These are phyloP conservation scores for Sarcodon aspratus DNA, from an alignment of 768 basidiomycete species.

Conservation along the genomic window DNA sequence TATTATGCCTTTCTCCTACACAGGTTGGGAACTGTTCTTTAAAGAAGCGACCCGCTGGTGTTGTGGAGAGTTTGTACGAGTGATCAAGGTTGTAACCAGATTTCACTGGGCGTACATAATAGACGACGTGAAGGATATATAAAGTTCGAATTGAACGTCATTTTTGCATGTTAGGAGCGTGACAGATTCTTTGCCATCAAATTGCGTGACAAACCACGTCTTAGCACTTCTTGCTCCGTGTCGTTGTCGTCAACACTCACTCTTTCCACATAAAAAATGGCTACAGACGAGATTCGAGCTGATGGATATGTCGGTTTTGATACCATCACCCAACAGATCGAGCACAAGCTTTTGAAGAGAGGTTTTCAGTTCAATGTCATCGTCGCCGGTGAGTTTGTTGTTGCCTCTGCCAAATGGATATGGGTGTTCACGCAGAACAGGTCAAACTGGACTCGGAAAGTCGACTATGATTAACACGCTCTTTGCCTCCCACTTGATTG, in stretches of 20 bases:
- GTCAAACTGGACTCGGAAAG: conserved; percentile 96
- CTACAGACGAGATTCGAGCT: conserved; percentile 70
- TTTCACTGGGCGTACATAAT: neutral
- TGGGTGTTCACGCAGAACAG: conserved; percentile 26
- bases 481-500: conserved; percentile 96
- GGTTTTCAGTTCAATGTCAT: conserved; percentile 99
- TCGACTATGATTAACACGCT: conserved; percentile 98
- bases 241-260: neutral
- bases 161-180: too few relatives aligned
- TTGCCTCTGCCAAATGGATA: neutral
- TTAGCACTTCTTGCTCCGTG: neutral
- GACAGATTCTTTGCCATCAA: too few relatives aligned
- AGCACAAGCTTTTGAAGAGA: conserved; percentile 97
- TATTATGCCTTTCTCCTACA: neutral
- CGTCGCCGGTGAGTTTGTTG: conserved; percentile 65
- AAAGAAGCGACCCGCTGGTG: neutral
- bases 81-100: neutral
- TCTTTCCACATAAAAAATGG: neutral
- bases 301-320: conserved; percentile 96
- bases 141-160: too few relatives aligned
- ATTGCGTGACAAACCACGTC: too few relatives aligned
- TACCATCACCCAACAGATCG: conserved; percentile 93
- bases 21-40: neutral
- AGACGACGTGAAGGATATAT: too few relatives aligned
- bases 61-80: neutral